These are phyloP conservation scores for Actinomucor elegans DNA, from an alignment of 371 early-diverging fungal genomes.

Conservation along the genomic window DNA sequence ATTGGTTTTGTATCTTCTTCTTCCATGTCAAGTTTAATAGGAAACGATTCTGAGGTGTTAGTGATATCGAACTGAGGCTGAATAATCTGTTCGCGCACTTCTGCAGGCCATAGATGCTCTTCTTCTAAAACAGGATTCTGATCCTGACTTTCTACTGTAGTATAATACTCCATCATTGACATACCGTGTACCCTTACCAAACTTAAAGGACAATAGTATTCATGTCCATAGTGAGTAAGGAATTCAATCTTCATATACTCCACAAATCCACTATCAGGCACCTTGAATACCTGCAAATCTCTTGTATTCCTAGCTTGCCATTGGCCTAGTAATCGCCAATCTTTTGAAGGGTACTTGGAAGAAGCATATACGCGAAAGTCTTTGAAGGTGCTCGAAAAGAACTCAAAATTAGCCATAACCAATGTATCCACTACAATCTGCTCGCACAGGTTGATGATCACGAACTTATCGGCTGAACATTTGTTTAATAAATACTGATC, in stretches of 20 bases:
- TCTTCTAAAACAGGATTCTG: slow-evolving; percentile 30
- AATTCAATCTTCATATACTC: slow-evolving; percentile 91
- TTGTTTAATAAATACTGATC: slow-evolving; percentile 94
- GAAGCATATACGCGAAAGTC: slow-evolving; percentile 80
- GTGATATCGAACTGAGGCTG: slow-evolving; percentile 28
- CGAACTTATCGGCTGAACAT: slow-evolving; percentile 80
- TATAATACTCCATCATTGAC: slow-evolving; percentile 88
- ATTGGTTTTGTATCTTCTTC: slow-evolving; percentile 11
- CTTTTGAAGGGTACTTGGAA: slow-evolving; percentile 81
- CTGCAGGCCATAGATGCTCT: slow-evolving; percentile 43
- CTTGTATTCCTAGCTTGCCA: slow-evolving; percentile 84
- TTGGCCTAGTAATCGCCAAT: slow-evolving; percentile 81
- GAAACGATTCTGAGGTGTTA: slow-evolving; percentile 27
- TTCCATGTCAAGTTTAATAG: slow-evolving; percentile 5
- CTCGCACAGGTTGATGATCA: slow-evolving; percentile 92
- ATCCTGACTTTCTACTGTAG: slow-evolving; percentile 60
- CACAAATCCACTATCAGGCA: slow-evolving; percentile 71
- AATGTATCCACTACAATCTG: slow-evolving; percentile 90
- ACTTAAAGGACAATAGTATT: slow-evolving; percentile 94
- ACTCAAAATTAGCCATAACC: slow-evolving; percentile 93
- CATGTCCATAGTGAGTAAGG: slow-evolving; percentile 83
- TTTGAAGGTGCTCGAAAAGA: slow-evolving; percentile 93
- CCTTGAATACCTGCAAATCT: slow-evolving; percentile 81
- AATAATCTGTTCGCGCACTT: slow-evolving; percentile 38
- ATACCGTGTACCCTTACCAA: slow-evolving; percentile 88